Percentiles rank a stretch among this genome's conserved stretches.
Evolutionary conservation across 2,329 filamentous ascomycete genomes (phyloP).

Genomic region (Calycina herbarum): DNA sequence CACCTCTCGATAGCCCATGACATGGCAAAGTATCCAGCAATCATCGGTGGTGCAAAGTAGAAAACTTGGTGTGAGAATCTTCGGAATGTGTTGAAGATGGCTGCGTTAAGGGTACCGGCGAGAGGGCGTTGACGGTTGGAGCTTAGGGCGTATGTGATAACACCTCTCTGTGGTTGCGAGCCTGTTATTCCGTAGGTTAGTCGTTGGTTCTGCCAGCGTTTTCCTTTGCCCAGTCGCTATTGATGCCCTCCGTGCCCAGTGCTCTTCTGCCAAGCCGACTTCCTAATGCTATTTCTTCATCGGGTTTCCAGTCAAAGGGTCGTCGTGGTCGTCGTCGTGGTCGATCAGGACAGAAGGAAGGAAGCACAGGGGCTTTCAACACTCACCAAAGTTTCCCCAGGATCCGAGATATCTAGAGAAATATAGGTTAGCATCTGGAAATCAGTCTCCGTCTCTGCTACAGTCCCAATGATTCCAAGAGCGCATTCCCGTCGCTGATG

Average conservation of each 20-base stretch:
- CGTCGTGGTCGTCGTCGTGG: neutral
- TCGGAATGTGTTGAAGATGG: slow-evolving; percentile 94
- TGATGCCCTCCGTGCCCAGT: neutral
- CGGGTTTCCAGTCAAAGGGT: neutral
- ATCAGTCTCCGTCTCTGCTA: neutral
- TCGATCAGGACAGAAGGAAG: slow-evolving; percentile 6
- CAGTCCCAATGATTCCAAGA: slow-evolving; percentile 14
- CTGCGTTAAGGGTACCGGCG: slow-evolving; percentile 73
- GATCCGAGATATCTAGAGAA: slow-evolving; percentile 35
- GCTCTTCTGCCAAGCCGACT: neutral
- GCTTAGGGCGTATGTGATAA: slow-evolving; percentile 72
- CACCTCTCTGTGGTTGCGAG: slow-evolving; percentile 61
- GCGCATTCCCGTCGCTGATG: neutral
- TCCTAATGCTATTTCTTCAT: neutral
- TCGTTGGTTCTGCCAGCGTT: slow-evolving; percentile 7
- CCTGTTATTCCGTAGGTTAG: slow-evolving; percentile 44
- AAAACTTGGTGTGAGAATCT: slow-evolving; percentile 83
- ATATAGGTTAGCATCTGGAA: slow-evolving; percentile 27
- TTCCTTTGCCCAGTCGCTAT: neutral
- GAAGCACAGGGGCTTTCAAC: slow-evolving; percentile 15
- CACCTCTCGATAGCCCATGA: slow-evolving; percentile 91
- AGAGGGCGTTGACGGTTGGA: slow-evolving; percentile 88
- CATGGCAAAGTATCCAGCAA: slow-evolving; percentile 79
- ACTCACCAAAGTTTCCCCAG: slow-evolving; percentile 40
- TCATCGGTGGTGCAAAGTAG: slow-evolving; percentile 79